A percentile compares a stretch with the other conserved stretches of the same genome.
Evolutionary conservation across 495 filamentous ascomycete species (phyloP).

Genomic region (Talaromyces liani): DNA sequence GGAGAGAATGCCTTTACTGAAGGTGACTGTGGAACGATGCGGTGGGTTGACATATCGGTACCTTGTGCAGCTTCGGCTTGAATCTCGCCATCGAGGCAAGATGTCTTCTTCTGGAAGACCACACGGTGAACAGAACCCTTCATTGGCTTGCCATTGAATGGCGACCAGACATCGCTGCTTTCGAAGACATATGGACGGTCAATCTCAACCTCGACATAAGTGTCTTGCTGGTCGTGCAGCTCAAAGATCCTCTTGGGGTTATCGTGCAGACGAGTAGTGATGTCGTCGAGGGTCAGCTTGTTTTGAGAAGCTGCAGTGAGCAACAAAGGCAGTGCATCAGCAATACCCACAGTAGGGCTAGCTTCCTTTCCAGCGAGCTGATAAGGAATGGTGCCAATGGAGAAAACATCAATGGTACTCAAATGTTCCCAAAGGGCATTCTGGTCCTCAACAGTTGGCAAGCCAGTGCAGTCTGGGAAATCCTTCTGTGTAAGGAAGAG

Average conservation of each 20-base stretch:
- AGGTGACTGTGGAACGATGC: constrained; percentile 49
- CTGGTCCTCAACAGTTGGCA: constrained; percentile 68
- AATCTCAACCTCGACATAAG: constrained; percentile 70
- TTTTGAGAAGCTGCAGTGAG: constrained; percentile 74
- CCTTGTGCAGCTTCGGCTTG: constrained; percentile 51
- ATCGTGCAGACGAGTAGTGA: constrained; percentile 63
- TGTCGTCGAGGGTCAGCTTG: constrained; percentile 64
- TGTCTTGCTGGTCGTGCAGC: constrained; percentile 72
- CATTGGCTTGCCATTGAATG: constrained; percentile 64
- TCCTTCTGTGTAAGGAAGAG: constrained; percentile 73
- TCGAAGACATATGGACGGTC: constrained; percentile 56
- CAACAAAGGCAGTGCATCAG: constrained; percentile 69
- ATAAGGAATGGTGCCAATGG: constrained; percentile 74
- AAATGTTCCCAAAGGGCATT: constrained; percentile 73
- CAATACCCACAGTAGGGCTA: constrained; percentile 57
- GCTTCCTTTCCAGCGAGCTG: constrained; percentile 61
- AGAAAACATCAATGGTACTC: constrained; percentile 74
- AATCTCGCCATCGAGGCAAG: constrained; percentile 66
- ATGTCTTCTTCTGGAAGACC: constrained; percentile 67
- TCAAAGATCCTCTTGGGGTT: constrained; percentile 84
- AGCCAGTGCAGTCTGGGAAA: constrained; percentile 57
- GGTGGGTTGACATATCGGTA: constrained; percentile 70
- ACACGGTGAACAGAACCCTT: constrained; percentile 71
- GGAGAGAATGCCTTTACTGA: constrained; percentile 43
- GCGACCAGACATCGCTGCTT: constrained; percentile 56